A percentile compares a stretch with the other conserved stretches of the same genome.
These are phyloP conservation scores for Paracorniculantispora psalliotae DNA, from an alignment of 2,329 filamentous ascomycete genomes.

Conservation along the genomic window DNA sequence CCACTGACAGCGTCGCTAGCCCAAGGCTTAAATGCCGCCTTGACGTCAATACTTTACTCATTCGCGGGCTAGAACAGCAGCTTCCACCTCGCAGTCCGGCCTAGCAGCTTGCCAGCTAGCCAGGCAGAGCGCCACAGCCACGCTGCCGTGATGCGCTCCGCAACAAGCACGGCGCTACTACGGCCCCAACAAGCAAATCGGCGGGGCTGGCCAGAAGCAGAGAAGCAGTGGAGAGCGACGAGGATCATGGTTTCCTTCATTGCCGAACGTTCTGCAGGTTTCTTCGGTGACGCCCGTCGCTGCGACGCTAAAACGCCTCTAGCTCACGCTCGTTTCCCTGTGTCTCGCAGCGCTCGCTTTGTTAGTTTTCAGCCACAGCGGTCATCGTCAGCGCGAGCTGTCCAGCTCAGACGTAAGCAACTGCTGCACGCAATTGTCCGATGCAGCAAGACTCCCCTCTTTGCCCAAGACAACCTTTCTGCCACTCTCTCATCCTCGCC, in stretches of 20 bases:
- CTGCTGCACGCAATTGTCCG: too few species aligned
- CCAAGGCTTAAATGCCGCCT: constrained; percentile 6
- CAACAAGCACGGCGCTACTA: constrained; percentile 8
- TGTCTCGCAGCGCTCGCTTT: background rate
- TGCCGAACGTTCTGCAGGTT: background rate
- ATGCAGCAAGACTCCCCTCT: too few species aligned
- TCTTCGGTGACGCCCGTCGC: background rate
- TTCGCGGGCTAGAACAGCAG: background rate
- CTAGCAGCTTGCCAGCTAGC: background rate
- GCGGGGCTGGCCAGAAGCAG: constrained; percentile 4
- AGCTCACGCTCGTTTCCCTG: background rate
- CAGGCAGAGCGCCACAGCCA: background rate
- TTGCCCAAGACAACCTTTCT: background rate
- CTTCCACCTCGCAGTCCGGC: background rate
- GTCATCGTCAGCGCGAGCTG: background rate
- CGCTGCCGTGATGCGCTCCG: background rate
- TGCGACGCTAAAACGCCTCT: background rate
- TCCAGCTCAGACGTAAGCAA: background rate
- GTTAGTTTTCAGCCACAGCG: background rate
- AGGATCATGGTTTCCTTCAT: background rate
- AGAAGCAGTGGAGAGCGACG: constrained; percentile 4
- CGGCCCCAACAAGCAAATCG: constrained; percentile 11
- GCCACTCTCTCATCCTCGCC: background rate
- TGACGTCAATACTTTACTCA: constrained; percentile 5
- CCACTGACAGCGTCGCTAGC: background rate